Evolutionary conservation across 805 yeast genomes (phyloP), one percentile per base, ranked within the genome.

Genomic region (Yamadazyma paraphyllophila): DNA sequence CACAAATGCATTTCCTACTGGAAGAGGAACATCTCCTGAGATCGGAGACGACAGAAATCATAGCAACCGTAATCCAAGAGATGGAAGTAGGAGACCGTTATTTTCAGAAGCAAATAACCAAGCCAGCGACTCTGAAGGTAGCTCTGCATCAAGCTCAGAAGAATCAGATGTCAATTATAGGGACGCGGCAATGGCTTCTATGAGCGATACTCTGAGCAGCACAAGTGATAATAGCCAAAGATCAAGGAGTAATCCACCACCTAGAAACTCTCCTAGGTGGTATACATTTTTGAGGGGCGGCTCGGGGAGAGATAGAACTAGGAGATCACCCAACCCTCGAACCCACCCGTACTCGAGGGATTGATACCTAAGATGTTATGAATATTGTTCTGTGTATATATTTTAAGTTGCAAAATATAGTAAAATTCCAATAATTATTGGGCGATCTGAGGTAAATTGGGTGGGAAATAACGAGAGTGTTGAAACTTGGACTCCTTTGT

Each of bases 191-290:
- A 29, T 29, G 31, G 13, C 31, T 11, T n/a, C 31, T 17, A 17
- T 17, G 13, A 36, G 38, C 13, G 38, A 36, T 12, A 1, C 58
- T 60, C 1, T 60, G 54, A 33, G 42, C 16, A 27, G 35, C 12
- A 32, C 39, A 9, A 41, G 45, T 12, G 7, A 15, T 13, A 14
- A 20, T 3, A 24, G 32, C 17, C 30, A 17, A 11, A 40, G 38
- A 13, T 12, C 16, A 14, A 29, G 37, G 10, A 11, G 24, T 20
- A 20, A 20, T 20, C 6, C 6, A 20, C 6, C 24, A 4, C 24
- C 3, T 3, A 20, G 24, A 6, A 20, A 20, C 24, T 20, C 24
- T 20, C 24, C 24, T 20, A 20, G 43, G 14, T 29, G 43, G 37
- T 40, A 16, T 13, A 30, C 43, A 7, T 32, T 32, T n/a, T 31